phyloP scores from a whole-genome alignment of 768 basidiomycete genomes.

The Tylopilus cervinicoccineus region DNA sequence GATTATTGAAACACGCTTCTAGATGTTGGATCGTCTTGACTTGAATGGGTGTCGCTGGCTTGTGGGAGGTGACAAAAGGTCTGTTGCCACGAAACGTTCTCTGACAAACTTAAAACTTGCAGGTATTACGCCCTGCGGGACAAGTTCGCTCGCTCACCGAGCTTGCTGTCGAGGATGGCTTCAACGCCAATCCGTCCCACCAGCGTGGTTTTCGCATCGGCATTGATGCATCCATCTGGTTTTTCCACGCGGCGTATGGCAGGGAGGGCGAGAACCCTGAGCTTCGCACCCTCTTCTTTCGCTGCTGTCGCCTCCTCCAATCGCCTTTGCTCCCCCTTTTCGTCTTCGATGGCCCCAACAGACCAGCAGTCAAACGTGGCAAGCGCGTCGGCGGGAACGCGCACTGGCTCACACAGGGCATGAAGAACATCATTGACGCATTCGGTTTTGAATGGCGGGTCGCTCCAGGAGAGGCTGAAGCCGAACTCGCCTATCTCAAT shows the following conservation, averaged over 20 bases:
- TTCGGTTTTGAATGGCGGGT: constrained; percentile 79
- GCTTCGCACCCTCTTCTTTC: constrained; percentile 79
- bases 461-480: constrained; percentile 94
- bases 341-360: constrained; percentile 86
- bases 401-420: constrained; percentile 67
- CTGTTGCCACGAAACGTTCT: constrained; percentile 7
- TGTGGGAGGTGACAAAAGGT: constrained; percentile 43
- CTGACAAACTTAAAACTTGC: neutral
- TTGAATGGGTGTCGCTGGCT: constrained; percentile 45
- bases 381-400: constrained; percentile 61
- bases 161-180: constrained; percentile 71
- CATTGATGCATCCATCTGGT: constrained; percentile 83
- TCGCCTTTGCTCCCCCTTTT: constrained; percentile 84
- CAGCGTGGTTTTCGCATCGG: constrained; percentile 77
- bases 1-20: neutral
- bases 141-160: constrained; percentile 72
- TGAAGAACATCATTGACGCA: constrained; percentile 74
- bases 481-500: constrained; percentile 86
- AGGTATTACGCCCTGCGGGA: constrained; percentile 71
- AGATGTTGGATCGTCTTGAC: neutral
- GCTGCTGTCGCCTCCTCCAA: constrained; percentile 72
- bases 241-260: constrained; percentile 69
- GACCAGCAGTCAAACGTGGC: constrained; percentile 77
- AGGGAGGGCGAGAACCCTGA: constrained; percentile 85
- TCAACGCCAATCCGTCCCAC: constrained; percentile 58